Evolutionary conservation across 2,329 filamentous ascomycete genomes (phyloP).

Genomic region (Grosmannia clavigera): DNA sequence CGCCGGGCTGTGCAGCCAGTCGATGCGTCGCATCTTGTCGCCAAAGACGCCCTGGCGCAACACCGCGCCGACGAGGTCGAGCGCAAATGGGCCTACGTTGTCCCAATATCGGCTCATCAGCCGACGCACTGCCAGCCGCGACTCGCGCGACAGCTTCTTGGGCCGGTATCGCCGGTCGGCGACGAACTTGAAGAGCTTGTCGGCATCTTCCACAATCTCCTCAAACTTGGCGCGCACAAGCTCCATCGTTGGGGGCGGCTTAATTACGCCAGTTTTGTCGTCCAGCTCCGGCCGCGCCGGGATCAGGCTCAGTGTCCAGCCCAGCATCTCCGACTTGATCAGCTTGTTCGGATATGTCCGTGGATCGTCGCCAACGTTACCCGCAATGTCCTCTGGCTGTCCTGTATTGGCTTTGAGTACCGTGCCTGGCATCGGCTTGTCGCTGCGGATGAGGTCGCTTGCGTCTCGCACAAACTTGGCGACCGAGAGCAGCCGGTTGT

Average conservation of each 20-base stretch:
- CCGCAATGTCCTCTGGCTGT: conserved; percentile 24
- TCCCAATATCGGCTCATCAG: conserved; percentile 64
- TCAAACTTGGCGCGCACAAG: conserved; percentile 40
- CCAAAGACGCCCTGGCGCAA: conserved; percentile 54
- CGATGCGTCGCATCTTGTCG: conserved; percentile 61
- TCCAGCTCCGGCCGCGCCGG: conserved; percentile 1
- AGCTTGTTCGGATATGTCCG: conserved; percentile 47
- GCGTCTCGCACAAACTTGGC: conserved; percentile 49
- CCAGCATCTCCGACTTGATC: conserved; percentile 33
- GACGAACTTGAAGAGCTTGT: background rate
- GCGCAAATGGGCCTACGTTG: conserved; percentile 50
- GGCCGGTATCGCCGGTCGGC: background rate
- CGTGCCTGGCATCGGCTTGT: conserved; percentile 54
- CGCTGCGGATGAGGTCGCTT: conserved; percentile 29
- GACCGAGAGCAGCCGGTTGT: conserved; percentile 47
- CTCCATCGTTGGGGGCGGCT: conserved; percentile 30
- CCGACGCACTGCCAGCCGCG: conserved; percentile 39
- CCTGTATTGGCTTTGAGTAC: conserved; percentile 44
- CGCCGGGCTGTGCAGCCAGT: conserved; percentile 65
- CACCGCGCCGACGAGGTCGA: conserved; percentile 54
- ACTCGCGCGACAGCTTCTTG: conserved; percentile 19
- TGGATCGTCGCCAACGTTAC: conserved; percentile 11
- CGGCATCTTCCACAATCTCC: conserved; percentile 24
- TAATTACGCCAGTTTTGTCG: background rate
- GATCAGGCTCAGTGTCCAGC: conserved; percentile 25